These are phyloP conservation scores for Clavulina sp. DNA, from an alignment of 768 basidiomycete species.

Conservation along the genomic window DNA sequence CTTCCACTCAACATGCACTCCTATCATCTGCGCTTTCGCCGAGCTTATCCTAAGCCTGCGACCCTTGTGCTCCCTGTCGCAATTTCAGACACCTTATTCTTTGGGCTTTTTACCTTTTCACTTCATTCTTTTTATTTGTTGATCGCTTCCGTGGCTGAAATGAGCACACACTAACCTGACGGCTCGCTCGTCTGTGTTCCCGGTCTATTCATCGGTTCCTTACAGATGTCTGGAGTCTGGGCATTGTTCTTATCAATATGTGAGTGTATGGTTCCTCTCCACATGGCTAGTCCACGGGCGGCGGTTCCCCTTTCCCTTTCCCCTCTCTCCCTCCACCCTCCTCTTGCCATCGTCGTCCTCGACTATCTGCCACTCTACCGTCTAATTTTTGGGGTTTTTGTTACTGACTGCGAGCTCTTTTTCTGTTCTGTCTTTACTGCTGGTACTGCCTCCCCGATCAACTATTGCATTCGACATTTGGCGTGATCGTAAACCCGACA, in stretches of 20 bases:
- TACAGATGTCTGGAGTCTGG: constrained; percentile 88
- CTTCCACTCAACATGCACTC: too few relatives aligned
- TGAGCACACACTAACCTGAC: background rate
- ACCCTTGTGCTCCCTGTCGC: too few relatives aligned
- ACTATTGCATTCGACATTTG: background rate
- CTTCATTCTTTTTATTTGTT: background rate
- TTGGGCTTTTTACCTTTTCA: background rate
- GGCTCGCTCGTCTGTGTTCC: too few relatives aligned
- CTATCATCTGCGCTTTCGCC: too few relatives aligned
- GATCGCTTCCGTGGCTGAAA: background rate
- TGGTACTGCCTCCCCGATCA: background rate
- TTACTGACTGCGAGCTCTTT: background rate
- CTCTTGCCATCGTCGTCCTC: constrained; percentile 8
- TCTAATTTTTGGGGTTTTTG: background rate
- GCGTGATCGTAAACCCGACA: too few relatives aligned
- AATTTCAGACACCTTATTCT: too few relatives aligned
- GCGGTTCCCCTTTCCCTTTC: background rate
- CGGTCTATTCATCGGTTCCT: background rate
- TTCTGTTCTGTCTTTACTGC: background rate
- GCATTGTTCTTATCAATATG: constrained; percentile 99
- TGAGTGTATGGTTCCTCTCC: constrained; percentile 21
- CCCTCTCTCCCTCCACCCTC: background rate
- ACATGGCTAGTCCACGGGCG: background rate
- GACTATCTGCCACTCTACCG: constrained; percentile 1
- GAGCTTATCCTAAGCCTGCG: too few relatives aligned